Base-by-base conservation (phyloP, 2,329 filamentous ascomycete genomes). In the Coniochaeta sp. region DNA sequence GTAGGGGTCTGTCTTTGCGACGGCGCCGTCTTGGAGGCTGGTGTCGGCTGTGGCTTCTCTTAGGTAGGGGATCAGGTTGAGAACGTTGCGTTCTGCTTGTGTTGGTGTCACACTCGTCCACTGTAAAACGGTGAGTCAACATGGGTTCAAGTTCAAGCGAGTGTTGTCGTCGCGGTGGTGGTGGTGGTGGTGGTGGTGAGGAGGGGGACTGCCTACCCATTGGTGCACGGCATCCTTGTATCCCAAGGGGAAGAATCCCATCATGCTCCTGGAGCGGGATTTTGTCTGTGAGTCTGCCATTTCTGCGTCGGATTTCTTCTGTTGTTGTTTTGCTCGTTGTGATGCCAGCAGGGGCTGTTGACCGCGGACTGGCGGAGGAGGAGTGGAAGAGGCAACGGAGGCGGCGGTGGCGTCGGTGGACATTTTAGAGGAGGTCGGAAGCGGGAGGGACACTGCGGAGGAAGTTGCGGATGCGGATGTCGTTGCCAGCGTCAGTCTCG, bases 211-310 rank as follows among this genome's bases (percentile, higher is more conserved):
- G 80, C 87, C 64, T 75, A 91, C 89, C 91, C 95, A 98, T 81
- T 98, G 93, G 66, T 84, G 88, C 64, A 91, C 91, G 17, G 91
- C 93, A 61, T 96, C 92, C 69, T 93, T 95, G 77, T 96, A 96
- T 57, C 92, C 88, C 24, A 98, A 77, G 1, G 95, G 93, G 66
- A 99, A 98, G 73, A 83, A 87, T 1, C 69, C 69, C 40, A 73
- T 70, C 91, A 92, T 60, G 52, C 28, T 56, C 67, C 66, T 78
- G 58, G 59, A 57, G 64, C 57, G 47, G 8, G 47, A 16, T 17
- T 17, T 52, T 3, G 47, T 16, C 47, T 52, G 38, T 28, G 26
- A 38, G 33, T 59, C 38, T 22, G 56, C 24, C 19, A 58, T 40
- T 24, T 61, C 60, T 43, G 61, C 61, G 31, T 61, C 60, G 31